Base-by-base conservation (phyloP, 441 rosid genomes). In the Raphanus hybrid region DNA sequence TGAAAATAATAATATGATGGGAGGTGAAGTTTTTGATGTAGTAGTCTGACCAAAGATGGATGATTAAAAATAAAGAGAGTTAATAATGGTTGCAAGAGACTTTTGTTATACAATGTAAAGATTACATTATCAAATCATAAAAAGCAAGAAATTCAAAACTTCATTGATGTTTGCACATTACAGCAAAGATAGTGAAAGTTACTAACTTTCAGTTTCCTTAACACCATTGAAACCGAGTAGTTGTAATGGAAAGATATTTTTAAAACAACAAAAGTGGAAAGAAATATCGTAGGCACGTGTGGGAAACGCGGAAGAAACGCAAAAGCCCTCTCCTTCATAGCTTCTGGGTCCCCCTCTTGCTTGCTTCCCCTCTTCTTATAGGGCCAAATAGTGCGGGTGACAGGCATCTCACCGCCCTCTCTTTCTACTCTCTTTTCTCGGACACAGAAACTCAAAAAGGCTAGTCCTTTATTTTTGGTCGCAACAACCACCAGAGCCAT, bases 261-360 rank as follows among this genome's bases (percentile, higher is more conserved):
- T 32, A 8, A 50, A 26, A 55, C 12, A 14, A 14, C 3, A 64
- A 27, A 1, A 34, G 18, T 23, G 23, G 66, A 66, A 45, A 12
- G 32, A 41, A 64, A 71, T 4, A 71, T 34, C 50, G 59, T 26
- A 34, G 8, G 72, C 37, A 67, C 61, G 61, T 57, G 75, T 67
- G 58, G 67, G 62, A 73, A 63, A 78, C 70, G 63, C 75, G 75
- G 70, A 74, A 2, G 79, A 69, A 74, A 69, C 75, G 75, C 64
- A 60, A 69, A 39, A 75, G 79, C 58, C 37, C 62, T 45, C 61
- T 43, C n/a, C 58, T 16, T 52, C n/a, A 3, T 34, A 18, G 70
- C 60, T 20, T 54, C 16, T 64, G 75, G 73, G 73, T 63, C 78
- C 78, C 66, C 71, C 63, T 14, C 58, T 48, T 68, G 45, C 72